Evolutionary conservation across 345 rosid species (phyloP).

Genomic region (Eucalyptus tenuipes): DNA sequence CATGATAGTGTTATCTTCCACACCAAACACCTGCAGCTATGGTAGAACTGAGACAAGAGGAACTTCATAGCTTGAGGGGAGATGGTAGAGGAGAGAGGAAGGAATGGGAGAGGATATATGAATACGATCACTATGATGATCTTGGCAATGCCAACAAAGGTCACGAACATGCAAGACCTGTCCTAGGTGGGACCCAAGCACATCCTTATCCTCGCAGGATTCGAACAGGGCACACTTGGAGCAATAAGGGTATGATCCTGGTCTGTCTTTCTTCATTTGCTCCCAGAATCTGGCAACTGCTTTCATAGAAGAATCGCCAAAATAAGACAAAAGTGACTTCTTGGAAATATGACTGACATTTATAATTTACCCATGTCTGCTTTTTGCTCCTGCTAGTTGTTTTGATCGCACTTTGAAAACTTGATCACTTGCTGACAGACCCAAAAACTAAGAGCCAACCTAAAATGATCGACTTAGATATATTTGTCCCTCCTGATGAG

Average conservation of each 20-base stretch:
- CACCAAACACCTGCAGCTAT: constrained; percentile 30
- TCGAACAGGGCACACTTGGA: constrained; percentile 21
- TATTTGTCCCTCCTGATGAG: constrained; percentile 56
- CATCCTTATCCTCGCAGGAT: constrained; percentile 50
- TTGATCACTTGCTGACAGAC: not conserved
- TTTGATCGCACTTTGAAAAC: not conserved
- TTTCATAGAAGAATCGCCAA: not conserved
- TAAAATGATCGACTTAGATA: constrained; percentile 14
- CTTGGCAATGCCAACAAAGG: constrained; percentile 35
- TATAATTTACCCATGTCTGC: not conserved
- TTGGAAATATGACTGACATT: not conserved
- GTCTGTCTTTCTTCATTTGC: not conserved
- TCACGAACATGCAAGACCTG: constrained; percentile 16
- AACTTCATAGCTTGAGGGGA: constrained; percentile 33
- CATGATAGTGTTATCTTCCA: constrained; percentile 36
- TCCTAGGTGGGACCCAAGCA: constrained; percentile 30
- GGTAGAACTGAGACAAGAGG: constrained; percentile 21
- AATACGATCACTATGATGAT: constrained; percentile 44
- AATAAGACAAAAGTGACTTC: not conserved
- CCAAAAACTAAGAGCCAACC: constrained; percentile 14
- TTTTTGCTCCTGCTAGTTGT: not conserved
- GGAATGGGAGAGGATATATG: constrained; percentile 45
- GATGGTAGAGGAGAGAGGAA: constrained; percentile 28
- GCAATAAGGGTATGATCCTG: constrained; percentile 11
- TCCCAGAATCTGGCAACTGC: not conserved